phyloP scores from a whole-genome alignment of 208 protist species.

The Acanthamoeba triangularis region DNA sequence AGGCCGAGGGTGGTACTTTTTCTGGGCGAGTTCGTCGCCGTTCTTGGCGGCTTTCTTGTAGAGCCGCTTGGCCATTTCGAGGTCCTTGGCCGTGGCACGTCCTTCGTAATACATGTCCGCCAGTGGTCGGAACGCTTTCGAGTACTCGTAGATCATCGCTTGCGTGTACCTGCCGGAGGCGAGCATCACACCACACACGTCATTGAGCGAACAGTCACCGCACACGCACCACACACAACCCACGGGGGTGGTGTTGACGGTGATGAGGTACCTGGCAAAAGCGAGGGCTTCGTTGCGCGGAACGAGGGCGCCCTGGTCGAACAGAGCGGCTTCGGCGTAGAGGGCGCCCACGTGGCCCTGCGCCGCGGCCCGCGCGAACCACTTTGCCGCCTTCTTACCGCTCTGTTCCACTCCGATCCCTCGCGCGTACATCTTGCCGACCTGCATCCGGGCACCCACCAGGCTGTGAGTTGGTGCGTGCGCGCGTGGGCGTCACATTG shows the following conservation, averaged over 20 bases:
- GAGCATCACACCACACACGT: too few species aligned
- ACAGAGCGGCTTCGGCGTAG: not conserved
- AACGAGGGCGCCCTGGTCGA: not conserved
- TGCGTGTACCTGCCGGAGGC: not conserved
- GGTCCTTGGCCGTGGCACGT: not conserved
- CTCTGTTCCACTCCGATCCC: slow-evolving; percentile 28
- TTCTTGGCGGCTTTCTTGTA: slow-evolving; percentile 19
- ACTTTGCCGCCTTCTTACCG: not conserved
- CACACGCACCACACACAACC: not conserved
- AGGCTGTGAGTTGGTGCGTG: not conserved
- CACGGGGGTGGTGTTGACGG: not conserved
- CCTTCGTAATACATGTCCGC: slow-evolving; percentile 7
- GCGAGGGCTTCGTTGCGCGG: not conserved
- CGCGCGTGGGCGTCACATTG: not conserved
- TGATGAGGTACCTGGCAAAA: not conserved
- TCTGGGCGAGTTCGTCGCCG: not conserved
- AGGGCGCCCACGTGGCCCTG: not conserved
- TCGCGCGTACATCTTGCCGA: slow-evolving; percentile 28
- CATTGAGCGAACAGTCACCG: too few species aligned
- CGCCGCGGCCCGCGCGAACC: not conserved
- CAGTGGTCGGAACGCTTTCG: not conserved
- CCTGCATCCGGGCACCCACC: not conserved
- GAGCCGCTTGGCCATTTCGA: not conserved
- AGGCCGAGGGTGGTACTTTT: not conserved
- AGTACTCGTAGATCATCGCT: not conserved